Evolutionary conservation across 2,329 filamentous ascomycete genomes (phyloP).

Genomic region (Paradendryphiella salina): DNA sequence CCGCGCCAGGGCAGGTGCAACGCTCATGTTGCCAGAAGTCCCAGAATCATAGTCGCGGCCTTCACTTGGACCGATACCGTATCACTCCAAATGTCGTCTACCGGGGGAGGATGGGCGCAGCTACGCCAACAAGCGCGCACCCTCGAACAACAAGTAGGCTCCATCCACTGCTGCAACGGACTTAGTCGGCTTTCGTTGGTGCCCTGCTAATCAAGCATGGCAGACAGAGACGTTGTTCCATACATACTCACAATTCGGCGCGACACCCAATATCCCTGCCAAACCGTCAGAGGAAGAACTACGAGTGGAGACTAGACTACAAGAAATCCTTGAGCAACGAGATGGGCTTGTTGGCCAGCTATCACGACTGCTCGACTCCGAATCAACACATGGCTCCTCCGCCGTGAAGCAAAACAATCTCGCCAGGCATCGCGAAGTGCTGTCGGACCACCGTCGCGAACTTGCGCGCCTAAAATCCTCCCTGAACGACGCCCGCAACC

Average conservation of each 20-base stretch:
- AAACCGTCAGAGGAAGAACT: constrained; percentile 86
- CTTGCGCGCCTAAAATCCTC: constrained; percentile 72
- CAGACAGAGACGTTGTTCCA: constrained; percentile 85
- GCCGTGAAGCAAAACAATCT: constrained; percentile 98
- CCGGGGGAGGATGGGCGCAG: constrained; percentile 75
- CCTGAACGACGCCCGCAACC: constrained; percentile 77
- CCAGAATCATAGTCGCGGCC: constrained; percentile 15
- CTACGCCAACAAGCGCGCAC: constrained; percentile 88
- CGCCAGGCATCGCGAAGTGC: constrained; percentile 84
- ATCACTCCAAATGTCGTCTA: constrained; percentile 43
- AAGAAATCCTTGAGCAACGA: constrained; percentile 87
- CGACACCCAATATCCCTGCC: constrained; percentile 73
- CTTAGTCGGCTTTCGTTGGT: constrained; percentile 14
- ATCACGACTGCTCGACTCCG: constrained; percentile 86
- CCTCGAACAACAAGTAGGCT: constrained; percentile 81
- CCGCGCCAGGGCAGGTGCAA: constrained; percentile 21
- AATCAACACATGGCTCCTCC: constrained; percentile 81
- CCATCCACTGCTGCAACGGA: constrained; percentile 13
- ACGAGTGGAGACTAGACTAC: constrained; percentile 76
- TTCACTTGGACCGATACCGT: background rate
- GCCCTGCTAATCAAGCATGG: constrained; percentile 29
- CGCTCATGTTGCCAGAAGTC: constrained; percentile 29
- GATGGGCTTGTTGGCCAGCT: constrained; percentile 81
- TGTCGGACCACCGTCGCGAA: constrained; percentile 83
- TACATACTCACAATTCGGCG: constrained; percentile 87